Conservation (phyloP, 2,329 filamentous ascomycete species). For the Neocucurbitaria cava region DNA sequence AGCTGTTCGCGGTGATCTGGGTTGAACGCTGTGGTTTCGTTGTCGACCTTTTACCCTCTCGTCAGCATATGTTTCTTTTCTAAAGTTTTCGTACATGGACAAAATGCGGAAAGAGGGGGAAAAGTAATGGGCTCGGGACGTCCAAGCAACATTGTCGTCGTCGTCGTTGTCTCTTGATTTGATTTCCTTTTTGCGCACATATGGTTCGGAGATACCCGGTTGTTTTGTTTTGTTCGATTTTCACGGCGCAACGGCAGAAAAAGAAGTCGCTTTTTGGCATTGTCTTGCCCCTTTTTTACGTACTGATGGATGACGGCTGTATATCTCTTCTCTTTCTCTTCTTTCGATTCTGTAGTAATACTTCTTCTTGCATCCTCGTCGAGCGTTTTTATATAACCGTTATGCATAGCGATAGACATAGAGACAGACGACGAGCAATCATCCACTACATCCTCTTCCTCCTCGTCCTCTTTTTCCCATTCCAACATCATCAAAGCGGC, state of each 20-base stretch:
- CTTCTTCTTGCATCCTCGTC: not conserved
- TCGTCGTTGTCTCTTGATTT: too few species aligned
- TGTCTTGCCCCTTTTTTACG: too few species aligned
- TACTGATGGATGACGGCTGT: not conserved
- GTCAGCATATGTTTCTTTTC: constrained; percentile 32
- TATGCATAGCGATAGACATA: constrained; percentile 1
- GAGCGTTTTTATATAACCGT: not conserved
- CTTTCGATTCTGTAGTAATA: constrained; percentile 4
- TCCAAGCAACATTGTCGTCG: constrained; percentile 1
- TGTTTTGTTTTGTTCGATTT: not conserved
- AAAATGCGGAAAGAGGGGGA: constrained; percentile 9
- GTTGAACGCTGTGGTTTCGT: constrained; percentile 72
- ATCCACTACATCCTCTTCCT: too few species aligned
- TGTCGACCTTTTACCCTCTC: constrained; percentile 53
- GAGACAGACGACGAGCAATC: too few species aligned
- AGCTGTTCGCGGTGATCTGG: constrained; percentile 86
- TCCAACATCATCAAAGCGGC: too few species aligned
- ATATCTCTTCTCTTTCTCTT: not conserved
- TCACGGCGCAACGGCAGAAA: not conserved
- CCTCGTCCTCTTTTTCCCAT: too few species aligned
- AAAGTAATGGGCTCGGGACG: not conserved
- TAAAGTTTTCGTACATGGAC: not conserved
- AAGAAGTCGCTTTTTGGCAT: not conserved
- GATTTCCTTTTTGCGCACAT: not conserved
- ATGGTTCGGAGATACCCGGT: not conserved